These are phyloP conservation scores for Leishmania guyanensis DNA, from an alignment of 208 protist species.

Conservation along the genomic window DNA sequence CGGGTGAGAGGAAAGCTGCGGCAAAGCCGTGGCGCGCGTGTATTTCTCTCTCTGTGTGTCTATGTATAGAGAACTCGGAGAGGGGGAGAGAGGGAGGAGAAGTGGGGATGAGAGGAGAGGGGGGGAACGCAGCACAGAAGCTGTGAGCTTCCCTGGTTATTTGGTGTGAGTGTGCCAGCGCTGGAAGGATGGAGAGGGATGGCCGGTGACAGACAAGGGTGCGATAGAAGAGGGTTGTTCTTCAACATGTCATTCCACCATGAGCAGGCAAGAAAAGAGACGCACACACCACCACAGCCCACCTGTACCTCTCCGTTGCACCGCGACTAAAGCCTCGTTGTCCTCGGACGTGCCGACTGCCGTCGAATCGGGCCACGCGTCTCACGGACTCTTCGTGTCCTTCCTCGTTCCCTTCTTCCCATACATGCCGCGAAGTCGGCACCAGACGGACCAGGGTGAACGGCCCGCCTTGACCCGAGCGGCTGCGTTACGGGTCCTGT, in stretches of 20 bases:
- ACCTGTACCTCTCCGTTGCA: not conserved
- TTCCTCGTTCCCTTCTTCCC: not conserved
- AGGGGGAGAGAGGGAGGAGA: not conserved
- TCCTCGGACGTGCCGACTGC: not conserved
- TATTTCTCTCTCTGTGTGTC: not conserved
- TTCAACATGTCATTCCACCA: not conserved
- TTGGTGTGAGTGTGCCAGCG: not conserved
- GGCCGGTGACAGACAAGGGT: not conserved
- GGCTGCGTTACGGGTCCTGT: not conserved
- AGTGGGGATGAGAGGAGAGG: not conserved
- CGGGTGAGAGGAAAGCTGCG: not conserved
- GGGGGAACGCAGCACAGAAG: no score
- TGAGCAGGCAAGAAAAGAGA: not conserved
- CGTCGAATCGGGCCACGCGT: not conserved
- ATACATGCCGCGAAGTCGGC: not conserved
- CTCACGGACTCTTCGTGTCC: not conserved
- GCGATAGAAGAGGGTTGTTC: not conserved
- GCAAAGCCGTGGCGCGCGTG: not conserved
- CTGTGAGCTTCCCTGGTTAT: not conserved
- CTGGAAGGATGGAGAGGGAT: not conserved
- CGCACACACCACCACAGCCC: not conserved
- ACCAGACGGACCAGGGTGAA: not conserved
- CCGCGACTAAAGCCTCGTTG: not conserved
- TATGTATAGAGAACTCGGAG: not conserved
- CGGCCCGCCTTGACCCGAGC: not conserved